Conservation (phyloP, 1,284 basidiomycete genomes). For the Coniophora puteana region DNA sequence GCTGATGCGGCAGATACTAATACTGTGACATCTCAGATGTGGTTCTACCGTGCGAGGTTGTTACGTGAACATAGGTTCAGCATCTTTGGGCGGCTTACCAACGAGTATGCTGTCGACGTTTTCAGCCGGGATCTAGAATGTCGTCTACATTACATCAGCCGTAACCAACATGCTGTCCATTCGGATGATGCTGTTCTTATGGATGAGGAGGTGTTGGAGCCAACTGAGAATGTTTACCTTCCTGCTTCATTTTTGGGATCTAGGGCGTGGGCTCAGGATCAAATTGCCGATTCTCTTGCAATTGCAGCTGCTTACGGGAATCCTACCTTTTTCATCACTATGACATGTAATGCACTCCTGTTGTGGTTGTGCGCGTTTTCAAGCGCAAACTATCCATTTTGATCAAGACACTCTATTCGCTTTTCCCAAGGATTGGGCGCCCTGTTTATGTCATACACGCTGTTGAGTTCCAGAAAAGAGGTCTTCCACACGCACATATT, state of each 20-base stretch:
- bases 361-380: constrained; percentile 33
- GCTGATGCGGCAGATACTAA: not conserved
- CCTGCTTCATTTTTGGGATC: constrained; percentile 33
- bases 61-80: constrained; percentile 25
- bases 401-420: constrained; percentile 17
- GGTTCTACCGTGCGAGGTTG: constrained; percentile 23
- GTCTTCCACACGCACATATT: constrained; percentile 36
- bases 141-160: constrained; percentile 27
- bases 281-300: constrained; percentile 32
- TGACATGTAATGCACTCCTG: constrained; percentile 35
- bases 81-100: constrained; percentile 29
- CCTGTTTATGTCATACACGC: constrained; percentile 25
- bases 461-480: constrained; percentile 37
- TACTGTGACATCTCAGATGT: constrained; percentile 15
- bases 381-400: constrained; percentile 26
- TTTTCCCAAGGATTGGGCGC: constrained; percentile 21
- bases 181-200: constrained; percentile 23
- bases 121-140: constrained; percentile 28
- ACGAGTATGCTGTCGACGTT: constrained; percentile 36
- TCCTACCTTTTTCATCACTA: constrained; percentile 35
- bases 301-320: constrained; percentile 25
- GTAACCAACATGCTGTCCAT: too few relatives aligned
- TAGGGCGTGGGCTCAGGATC: constrained; percentile 30
- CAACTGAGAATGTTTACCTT: constrained; percentile 25
- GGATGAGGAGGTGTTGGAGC: constrained; percentile 11